phyloP scores from a whole-genome alignment of 1,284 basidiomycete species.

The Earliella scabrosa region DNA sequence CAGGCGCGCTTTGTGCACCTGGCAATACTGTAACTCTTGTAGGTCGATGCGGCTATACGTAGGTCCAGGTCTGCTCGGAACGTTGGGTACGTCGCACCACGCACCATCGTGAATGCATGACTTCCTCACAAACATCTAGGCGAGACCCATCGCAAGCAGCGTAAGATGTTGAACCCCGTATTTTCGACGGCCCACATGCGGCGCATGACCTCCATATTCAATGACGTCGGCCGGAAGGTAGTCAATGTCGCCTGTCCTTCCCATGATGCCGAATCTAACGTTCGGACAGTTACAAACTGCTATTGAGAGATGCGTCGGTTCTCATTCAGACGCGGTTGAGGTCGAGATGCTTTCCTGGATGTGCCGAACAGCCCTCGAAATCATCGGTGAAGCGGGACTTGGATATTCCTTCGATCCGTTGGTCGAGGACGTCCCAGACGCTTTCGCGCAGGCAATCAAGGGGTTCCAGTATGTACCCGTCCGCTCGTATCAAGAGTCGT shows the following conservation, averaged over 20 bases:
- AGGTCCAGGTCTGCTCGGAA: conserved; percentile 14
- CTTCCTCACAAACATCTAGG: background rate
- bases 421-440: conserved; percentile 9
- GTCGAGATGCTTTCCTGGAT: conserved; percentile 31
- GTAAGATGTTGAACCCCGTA: conserved; percentile 20
- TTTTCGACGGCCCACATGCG: conserved; percentile 20
- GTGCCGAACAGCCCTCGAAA: conserved; percentile 23
- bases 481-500: too few species aligned
- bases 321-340: conserved; percentile 3
- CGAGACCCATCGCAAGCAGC: conserved; percentile 14
- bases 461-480: conserved; percentile 5
- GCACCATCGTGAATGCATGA: background rate
- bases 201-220: conserved; percentile 14
- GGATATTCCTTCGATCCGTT: conserved; percentile 26
- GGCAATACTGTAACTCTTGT: background rate
- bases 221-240: conserved; percentile 8
- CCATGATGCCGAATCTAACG: background rate
- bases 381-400: conserved; percentile 25
- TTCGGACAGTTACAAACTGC: background rate
- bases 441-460: conserved; percentile 13
- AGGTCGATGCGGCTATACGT: conserved; percentile 13
- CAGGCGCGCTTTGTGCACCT: background rate
- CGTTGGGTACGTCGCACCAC: conserved; percentile 3
- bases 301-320: background rate
- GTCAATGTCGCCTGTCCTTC: background rate